Percentiles rank a stretch among this genome's conserved stretches.
Conservation (phyloP, 441 rosid species). For the Flueggea neowawraea region DNA sequence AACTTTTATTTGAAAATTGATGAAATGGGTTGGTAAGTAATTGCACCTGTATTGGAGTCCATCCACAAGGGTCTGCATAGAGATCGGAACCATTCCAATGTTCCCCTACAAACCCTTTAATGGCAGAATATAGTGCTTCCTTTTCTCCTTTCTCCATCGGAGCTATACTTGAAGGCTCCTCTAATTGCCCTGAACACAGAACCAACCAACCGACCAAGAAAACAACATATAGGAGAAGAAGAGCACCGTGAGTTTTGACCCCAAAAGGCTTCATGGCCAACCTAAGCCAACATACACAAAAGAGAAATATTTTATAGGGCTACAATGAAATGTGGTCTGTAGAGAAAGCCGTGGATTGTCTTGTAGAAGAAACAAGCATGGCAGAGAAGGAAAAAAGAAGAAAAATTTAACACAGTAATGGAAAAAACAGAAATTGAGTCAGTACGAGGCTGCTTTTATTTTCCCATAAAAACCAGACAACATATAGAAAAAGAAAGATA, state of each 20-base stretch:
- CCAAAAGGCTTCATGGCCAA: too few species aligned
- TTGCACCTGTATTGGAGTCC: constrained; percentile 32
- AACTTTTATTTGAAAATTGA: not conserved
- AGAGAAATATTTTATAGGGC: too few species aligned
- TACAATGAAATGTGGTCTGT: too few species aligned
- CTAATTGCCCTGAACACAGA: constrained; percentile 10
- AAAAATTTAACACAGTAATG: not conserved
- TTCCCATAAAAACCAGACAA: constrained; percentile 10
- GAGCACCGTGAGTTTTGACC: not conserved
- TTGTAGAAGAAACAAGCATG: not conserved
- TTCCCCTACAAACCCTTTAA: constrained; percentile 28
- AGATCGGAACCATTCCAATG: constrained; percentile 40
- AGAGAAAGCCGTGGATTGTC: too few species aligned
- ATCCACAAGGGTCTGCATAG: constrained; percentile 39
- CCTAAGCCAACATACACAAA: too few species aligned
- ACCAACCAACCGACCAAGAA: constrained; percentile 5
- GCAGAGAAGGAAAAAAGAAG: not conserved
- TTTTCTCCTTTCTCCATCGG: constrained; percentile 22
- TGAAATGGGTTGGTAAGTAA: too few species aligned
- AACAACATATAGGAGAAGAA: not conserved
- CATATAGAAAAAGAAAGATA: constrained; percentile 1
- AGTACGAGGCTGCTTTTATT: not conserved
- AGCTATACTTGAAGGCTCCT: constrained; percentile 7
- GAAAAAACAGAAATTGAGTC: not conserved
- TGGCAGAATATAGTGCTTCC: constrained; percentile 26